Percentiles rank a stretch among this genome's conserved stretches.
Conservation (phyloP, 2,329 filamentous ascomycete genomes). For the Paecilomyces niveus region DNA sequence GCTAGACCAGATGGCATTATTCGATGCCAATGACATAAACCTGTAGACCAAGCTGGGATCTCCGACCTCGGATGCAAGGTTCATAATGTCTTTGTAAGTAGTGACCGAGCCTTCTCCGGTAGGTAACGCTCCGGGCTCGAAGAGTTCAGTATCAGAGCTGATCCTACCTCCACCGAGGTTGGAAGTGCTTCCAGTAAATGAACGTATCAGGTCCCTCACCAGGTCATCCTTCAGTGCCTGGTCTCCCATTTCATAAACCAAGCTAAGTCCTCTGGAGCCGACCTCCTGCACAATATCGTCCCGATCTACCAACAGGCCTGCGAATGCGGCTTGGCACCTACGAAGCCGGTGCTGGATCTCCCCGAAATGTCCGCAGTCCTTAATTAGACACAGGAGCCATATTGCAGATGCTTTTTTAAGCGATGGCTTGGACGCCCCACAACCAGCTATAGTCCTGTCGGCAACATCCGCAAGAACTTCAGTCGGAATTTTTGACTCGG, state of each 20-base stretch:
- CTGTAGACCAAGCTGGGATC: slow-evolving; percentile 95
- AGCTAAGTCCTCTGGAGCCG: slow-evolving; percentile 78
- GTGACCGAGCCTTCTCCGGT: slow-evolving; percentile 89
- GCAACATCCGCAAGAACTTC: slow-evolving; percentile 50
- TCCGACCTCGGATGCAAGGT: slow-evolving; percentile 88
- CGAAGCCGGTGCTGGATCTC: slow-evolving; percentile 68
- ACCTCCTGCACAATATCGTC: slow-evolving; percentile 96
- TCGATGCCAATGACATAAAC: slow-evolving; percentile 95
- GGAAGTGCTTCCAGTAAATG: slow-evolving; percentile 64
- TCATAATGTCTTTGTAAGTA: slow-evolving; percentile 97
- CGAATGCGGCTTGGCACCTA: slow-evolving; percentile 79
- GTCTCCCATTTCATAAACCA: slow-evolving; percentile 92
- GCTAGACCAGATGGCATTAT: slow-evolving; percentile 96
- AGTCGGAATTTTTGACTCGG: slow-evolving; percentile 29
- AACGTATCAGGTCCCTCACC: slow-evolving; percentile 78
- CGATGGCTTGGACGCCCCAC: slow-evolving; percentile 78
- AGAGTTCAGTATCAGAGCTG: slow-evolving; percentile 83
- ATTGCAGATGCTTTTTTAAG: slow-evolving; percentile 88
- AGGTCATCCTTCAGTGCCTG: slow-evolving; percentile 71
- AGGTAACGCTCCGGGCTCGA: slow-evolving; percentile 81
- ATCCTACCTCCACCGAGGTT: slow-evolving; percentile 69
- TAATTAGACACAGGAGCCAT: slow-evolving; percentile 86
- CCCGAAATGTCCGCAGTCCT: slow-evolving; percentile 75
- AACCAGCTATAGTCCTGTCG: slow-evolving; percentile 68
- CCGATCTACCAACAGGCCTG: slow-evolving; percentile 74